A percentile compares a stretch with the other conserved stretches of the same genome.
Conservation (phyloP, 768 basidiomycete genomes). For the Lactifluus echinatus region DNA sequence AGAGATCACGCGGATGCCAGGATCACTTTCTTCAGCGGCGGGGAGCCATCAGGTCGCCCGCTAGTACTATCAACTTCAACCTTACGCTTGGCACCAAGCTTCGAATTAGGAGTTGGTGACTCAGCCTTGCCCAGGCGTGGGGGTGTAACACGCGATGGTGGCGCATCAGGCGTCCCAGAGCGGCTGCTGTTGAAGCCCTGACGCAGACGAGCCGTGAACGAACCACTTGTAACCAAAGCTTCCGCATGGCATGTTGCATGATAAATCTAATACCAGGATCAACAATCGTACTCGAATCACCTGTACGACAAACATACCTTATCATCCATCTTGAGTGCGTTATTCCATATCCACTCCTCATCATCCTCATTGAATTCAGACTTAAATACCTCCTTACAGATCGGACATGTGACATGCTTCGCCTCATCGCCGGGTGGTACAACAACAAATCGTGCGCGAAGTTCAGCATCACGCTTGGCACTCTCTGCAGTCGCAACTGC, state of each 20-base stretch:
- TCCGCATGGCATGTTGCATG: conserved; percentile 95
- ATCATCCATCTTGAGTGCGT: too few relatives aligned
- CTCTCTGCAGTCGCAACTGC: conserved; percentile 52
- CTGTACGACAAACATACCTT: conserved; percentile 42
- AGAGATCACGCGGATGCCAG: conserved; percentile 22
- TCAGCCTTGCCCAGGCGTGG: conserved; percentile 24
- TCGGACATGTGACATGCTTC: conserved; percentile 76
- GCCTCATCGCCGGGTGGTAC: conserved; percentile 89
- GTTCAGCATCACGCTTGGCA: conserved; percentile 67
- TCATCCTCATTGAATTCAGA: conserved; percentile 91
- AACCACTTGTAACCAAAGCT: conserved; percentile 44
- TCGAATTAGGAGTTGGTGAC: conserved; percentile 46
- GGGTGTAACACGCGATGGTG: conserved; percentile 31
- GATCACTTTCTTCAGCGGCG: conserved; percentile 60
- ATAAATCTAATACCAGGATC: conserved; percentile 53
- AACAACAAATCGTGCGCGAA: conserved; percentile 71
- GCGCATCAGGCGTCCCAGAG: conserved; percentile 64
- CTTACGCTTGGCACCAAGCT: conserved; percentile 69
- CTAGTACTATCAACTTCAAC: conserved; percentile 36
- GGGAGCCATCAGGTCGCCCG: conserved; percentile 40
- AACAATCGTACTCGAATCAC: not conserved
- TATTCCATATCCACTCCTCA: conserved; percentile 97
- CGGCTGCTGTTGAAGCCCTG: conserved; percentile 55
- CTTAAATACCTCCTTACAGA: conserved; percentile 91
- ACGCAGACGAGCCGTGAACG: conserved; percentile 59